These are phyloP conservation scores for Phytopythium oedochilum DNA, from an alignment of 352 stramenopile species.

Conservation along the genomic window DNA sequence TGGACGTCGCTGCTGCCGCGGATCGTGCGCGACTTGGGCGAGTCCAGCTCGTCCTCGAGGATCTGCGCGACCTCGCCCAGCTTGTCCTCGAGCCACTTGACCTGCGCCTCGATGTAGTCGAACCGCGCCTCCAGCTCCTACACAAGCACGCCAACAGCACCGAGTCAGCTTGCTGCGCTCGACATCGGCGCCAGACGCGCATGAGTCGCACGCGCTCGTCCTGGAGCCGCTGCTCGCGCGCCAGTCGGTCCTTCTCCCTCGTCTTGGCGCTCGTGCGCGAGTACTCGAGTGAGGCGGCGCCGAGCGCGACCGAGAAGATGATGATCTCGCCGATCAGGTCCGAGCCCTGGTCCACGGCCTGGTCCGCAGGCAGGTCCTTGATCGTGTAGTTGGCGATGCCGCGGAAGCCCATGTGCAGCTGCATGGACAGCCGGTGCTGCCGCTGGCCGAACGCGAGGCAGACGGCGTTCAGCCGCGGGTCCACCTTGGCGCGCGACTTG, in stretches of 20 bases:
- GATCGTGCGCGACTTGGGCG: conserved; percentile 20
- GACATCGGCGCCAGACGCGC: background rate
- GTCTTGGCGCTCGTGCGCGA: conserved; percentile 48
- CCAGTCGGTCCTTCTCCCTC: conserved; percentile 52
- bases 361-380: conserved; percentile 64
- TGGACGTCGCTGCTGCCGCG: conserved; percentile 2
- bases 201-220: conserved; percentile 25
- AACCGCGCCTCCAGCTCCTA: conserved; percentile 46
- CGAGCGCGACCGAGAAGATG: conserved; percentile 76
- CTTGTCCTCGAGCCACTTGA: conserved; percentile 41
- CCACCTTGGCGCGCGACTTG: conserved; percentile 84
- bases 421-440: conserved; percentile 55
- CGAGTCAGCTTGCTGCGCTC: background rate
- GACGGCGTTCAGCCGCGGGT: conserved; percentile 54
- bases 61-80: conserved; percentile 27
- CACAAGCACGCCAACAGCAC: background rate
- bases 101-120: conserved; percentile 37
- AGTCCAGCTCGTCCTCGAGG: conserved; percentile 27
- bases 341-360: conserved; percentile 72
- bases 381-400: conserved; percentile 74
- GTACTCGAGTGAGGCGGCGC: conserved; percentile 71
- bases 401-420: conserved; percentile 81
- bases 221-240: conserved; percentile 39
- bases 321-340: conserved; percentile 74
- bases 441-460: conserved; percentile 57